phyloP scores from a whole-genome alignment of 257 asterid species.

The Forsythia suspensa region DNA sequence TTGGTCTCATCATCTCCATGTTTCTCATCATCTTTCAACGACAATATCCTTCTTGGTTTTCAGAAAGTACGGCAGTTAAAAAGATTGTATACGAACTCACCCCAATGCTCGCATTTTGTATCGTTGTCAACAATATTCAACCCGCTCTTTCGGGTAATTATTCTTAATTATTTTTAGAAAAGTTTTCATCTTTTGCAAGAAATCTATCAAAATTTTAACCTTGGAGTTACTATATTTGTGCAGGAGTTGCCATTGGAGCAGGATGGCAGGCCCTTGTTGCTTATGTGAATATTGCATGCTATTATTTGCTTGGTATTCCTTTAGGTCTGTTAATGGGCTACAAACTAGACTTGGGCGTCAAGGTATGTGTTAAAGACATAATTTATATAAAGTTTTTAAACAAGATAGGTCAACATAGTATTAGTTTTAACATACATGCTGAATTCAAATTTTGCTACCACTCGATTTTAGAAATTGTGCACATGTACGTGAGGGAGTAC shows the following conservation, averaged over 20 bases:
- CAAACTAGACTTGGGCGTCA: slow-evolving; percentile 24
- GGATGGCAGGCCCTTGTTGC: slow-evolving; percentile 40
- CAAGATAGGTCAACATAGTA: no score
- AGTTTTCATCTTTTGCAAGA: not conserved
- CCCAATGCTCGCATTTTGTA: slow-evolving; percentile 48
- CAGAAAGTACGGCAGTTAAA: slow-evolving; percentile 31
- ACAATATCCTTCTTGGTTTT: slow-evolving; percentile 45
- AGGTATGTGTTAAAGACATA: not conserved
- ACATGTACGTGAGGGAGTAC: no score
- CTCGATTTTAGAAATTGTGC: no score
- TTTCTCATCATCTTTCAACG: slow-evolving; percentile 38
- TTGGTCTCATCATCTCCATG: slow-evolving; percentile 36
- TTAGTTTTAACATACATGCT: no score
- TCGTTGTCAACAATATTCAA: slow-evolving; percentile 44
- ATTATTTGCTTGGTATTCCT: slow-evolving; percentile 31
- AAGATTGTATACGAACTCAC: slow-evolving; percentile 40
- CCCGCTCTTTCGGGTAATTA: slow-evolving; percentile 49
- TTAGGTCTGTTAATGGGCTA: slow-evolving; percentile 27
- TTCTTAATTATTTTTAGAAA: no score
- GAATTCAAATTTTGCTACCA: no score
- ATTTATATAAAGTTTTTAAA: no score
- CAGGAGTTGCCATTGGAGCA: slow-evolving; percentile 37
- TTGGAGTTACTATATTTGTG: not conserved
- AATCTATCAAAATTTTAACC: not conserved
- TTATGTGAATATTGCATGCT: slow-evolving; percentile 35